These are phyloP conservation scores for Cyberlindnera saturnus DNA, from an alignment of 805 yeast species.

Conservation along the genomic window DNA sequence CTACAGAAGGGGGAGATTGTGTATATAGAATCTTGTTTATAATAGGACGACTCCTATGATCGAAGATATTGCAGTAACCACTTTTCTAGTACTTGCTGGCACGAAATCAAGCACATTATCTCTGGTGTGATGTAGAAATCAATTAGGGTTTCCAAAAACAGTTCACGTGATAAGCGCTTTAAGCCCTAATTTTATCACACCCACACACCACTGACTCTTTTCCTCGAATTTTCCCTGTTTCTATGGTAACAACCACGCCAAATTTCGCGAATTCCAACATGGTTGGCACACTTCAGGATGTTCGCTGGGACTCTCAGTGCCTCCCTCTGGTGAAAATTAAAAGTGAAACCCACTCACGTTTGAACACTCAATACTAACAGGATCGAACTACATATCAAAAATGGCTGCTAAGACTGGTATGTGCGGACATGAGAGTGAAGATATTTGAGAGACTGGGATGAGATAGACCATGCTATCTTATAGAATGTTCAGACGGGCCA, in stretches of 20 bases:
- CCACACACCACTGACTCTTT: background rate
- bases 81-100: background rate
- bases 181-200: conserved; percentile 3
- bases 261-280: background rate
- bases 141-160: background rate
- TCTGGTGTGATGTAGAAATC: background rate
- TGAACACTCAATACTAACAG: background rate
- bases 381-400: conserved; percentile 22
- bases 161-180: background rate
- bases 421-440: conserved; percentile 14
- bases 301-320: conserved; percentile 2
- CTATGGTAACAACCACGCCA: background rate
- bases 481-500: too few relatives aligned
- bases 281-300: too few relatives aligned
- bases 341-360: background rate
- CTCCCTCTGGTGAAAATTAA: conserved; percentile 10
- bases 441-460: background rate
- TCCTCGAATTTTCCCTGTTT: background rate
- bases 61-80: background rate
- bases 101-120: too few relatives aligned
- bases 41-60: conserved; percentile 11
- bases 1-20: background rate
- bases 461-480: too few relatives aligned
- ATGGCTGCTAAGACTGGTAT: conserved; percentile 54
- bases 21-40: conserved; percentile 2